Base-by-base conservation (phyloP, 1,284 basidiomycete species). In the Porogramme epimiltina region DNA sequence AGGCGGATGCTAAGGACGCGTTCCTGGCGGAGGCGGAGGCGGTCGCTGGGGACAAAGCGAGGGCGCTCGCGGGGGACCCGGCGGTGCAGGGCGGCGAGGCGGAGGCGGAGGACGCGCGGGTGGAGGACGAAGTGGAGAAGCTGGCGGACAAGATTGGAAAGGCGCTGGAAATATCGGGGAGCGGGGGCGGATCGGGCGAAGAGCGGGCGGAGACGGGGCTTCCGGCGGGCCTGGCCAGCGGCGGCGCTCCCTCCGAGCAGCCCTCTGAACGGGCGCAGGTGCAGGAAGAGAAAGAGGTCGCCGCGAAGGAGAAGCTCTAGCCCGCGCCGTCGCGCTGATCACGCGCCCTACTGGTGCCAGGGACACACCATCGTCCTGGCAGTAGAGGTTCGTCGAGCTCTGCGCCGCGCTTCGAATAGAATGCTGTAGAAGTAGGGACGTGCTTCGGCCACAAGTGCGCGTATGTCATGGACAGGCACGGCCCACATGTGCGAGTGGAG, bases 111-210 rank as follows among this genome's bases (percentile, higher is more conserved):
- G 53, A 58, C 22, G 49, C 47, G 19, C 39, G 49, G 9, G 49
- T 52, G 2, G 39, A 54, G 23, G 48, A 45, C 9, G 52, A 53
- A 45, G 49, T 59, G 15, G 54, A 54, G 42, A 38, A 38, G 15
- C 41, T 56, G 25, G 45, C 45, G 18, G 39, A 49, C 47, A 42
- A 49, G 34, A 36, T 59, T 19, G 54, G 34, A 37, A 54, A 54
- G 38, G 47, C 49, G 19, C 39, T 59, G 5, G 58, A 47, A 38
- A 34, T 59, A 8, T 51, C 58, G 36, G 58, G 52, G 22, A 42
- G 42, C 2, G 26, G 2, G 34, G n/a, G 25, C 36, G 20, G 34
- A 28, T n/a, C 37, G 36, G 37, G 19, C 10, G 19, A 24, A 19
- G 45, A 47, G 6, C n/a, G 19, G 18, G 45, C 19, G 20, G 37